Base-by-base conservation (phyloP, 495 filamentous ascomycete species). In the Penicillium herquei region DNA sequence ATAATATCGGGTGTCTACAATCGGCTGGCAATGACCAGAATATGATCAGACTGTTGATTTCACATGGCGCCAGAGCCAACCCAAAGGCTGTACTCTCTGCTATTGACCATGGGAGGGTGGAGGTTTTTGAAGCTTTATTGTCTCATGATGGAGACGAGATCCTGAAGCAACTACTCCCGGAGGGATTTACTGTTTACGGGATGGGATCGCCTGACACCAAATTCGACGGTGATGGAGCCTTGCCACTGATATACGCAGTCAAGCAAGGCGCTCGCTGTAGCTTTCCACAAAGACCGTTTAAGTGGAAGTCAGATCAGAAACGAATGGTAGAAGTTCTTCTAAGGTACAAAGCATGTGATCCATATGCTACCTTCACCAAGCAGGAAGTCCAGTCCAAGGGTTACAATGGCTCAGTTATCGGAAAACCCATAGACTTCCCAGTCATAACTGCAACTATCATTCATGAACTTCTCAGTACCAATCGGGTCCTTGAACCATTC, bases 1-100 rank as follows among this genome's bases (percentile, higher is more conserved):
- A 58, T 11, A 59, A 63, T 4, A 51, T 61, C 13, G 66, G 60
- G 7, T 61, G 61, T 37, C 43, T 64, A 12, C 54, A 57, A 32
- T 54, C 37, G 14, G 61, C 58, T 9, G 57, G 57, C 0, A 41
- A 39, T 34, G 51, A 64, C 35, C 16, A 52, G 17, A 47, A 48
- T 18, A 18, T 61, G 37, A 49, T 58, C 51, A 52, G 46, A 34
- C 13, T 61, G 31, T 51, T 64, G 31, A 10, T 57, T 18, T 40
- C 54, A 21, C 43, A 58, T 49, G 57, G 61, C 4, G 61, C 57
- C 14, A 16, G 41, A 12, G 30, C 55, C 11, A 42, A 26, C 7
- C 17, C 47, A 12, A 35, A 30, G 7, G 57, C 54, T 34, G 42
- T 64, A 3, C 51, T 61, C 12, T 53, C 57, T 32, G 58, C 57